Percentiles rank a stretch among this genome's conserved stretches.
phyloP scores from a whole-genome alignment of 1,139 yeast species.

The Candida sanyaensis region DNA sequence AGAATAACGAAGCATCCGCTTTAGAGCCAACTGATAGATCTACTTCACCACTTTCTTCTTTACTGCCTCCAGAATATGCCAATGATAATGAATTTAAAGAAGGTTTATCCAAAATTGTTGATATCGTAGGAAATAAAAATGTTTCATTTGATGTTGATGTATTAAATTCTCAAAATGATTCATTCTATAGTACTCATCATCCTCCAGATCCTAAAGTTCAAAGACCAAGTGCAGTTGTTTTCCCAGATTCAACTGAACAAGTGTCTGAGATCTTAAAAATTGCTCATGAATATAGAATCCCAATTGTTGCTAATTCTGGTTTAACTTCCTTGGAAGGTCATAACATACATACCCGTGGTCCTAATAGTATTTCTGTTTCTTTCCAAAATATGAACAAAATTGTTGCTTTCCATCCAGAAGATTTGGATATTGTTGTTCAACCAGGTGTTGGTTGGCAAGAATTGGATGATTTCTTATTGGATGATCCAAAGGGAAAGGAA shows the following conservation, averaged over 20 bases:
- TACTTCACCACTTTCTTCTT: slow-evolving; percentile 17
- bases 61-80: slow-evolving; percentile 19
- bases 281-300: slow-evolving; percentile 61
- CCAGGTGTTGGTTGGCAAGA: slow-evolving; percentile 56
- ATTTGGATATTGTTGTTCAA: slow-evolving; percentile 46
- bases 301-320: slow-evolving; percentile 76
- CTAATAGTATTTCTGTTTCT: slow-evolving; percentile 38
- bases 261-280: slow-evolving; percentile 63
- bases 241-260: slow-evolving; percentile 63
- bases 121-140: slow-evolving; percentile 16
- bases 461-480: slow-evolving; percentile 36
- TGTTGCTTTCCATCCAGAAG: slow-evolving; percentile 41
- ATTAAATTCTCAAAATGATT: slow-evolving; percentile 55
- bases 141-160: slow-evolving; percentile 27
- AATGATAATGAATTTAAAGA: slow-evolving; percentile 14
- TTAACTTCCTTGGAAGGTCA: slow-evolving; percentile 86
- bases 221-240: slow-evolving; percentile 60
- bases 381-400: slow-evolving; percentile 38
- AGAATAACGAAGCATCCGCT: background rate
- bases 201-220: slow-evolving; percentile 52
- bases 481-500: slow-evolving; percentile 32
- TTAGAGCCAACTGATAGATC: slow-evolving; percentile 10
- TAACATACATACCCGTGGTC: slow-evolving; percentile 68
- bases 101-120: slow-evolving; percentile 16
- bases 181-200: slow-evolving; percentile 65